Conservation (phyloP, 345 rosid genomes). For the Viola odorata region DNA sequence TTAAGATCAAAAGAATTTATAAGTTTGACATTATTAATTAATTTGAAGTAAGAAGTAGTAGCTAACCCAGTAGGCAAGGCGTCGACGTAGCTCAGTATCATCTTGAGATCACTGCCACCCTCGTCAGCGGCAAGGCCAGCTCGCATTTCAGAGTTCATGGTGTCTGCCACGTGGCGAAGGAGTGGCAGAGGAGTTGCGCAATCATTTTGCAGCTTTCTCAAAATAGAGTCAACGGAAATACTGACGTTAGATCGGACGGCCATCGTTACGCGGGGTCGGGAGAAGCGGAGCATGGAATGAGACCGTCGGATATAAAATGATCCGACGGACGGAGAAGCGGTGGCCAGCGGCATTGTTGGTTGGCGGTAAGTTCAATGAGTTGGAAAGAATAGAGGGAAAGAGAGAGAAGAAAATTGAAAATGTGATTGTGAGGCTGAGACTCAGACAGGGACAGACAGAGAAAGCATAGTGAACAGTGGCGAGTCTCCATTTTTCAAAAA, state of each 20-base stretch:
- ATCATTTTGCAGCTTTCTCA: constrained; percentile 55
- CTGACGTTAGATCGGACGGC: constrained; percentile 40
- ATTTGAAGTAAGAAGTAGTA: constrained; percentile 2
- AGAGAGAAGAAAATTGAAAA: constrained; percentile 2
- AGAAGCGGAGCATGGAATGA: background rate
- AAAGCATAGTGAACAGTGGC: constrained; percentile 1
- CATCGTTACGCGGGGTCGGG: constrained; percentile 22
- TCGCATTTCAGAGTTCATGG: constrained; percentile 63
- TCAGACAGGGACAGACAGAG: constrained; percentile 7
- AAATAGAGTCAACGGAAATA: constrained; percentile 42
- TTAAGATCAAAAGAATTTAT: background rate
- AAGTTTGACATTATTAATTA: background rate
- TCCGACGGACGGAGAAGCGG: constrained; percentile 37
- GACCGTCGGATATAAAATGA: constrained; percentile 37
- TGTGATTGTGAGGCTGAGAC: constrained; percentile 24
- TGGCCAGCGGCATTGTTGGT: constrained; percentile 39
- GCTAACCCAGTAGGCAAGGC: constrained; percentile 63
- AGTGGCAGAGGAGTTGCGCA: constrained; percentile 61
- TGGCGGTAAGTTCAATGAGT: constrained; percentile 24
- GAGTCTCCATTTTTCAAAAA: background rate
- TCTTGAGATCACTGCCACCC: constrained; percentile 71
- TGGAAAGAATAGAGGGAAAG: constrained; percentile 7
- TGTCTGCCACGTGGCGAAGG: constrained; percentile 60
- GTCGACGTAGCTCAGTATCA: constrained; percentile 77
- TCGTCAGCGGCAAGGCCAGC: constrained; percentile 56